phyloP scores from a whole-genome alignment of 331 rosid genomes.

The Quercus lobata region DNA sequence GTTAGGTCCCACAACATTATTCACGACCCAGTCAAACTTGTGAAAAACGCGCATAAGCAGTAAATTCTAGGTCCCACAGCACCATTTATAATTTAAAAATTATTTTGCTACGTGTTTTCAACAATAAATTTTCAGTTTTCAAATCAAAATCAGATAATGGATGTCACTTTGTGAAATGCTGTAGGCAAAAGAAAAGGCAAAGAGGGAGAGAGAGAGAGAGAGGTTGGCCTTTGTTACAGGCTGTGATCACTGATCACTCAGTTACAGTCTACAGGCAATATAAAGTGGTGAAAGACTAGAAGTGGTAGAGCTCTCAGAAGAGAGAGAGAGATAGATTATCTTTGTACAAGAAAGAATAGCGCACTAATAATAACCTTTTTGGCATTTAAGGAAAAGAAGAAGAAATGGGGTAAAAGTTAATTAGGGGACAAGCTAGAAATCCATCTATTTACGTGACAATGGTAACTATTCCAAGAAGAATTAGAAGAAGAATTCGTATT shows the following conservation, averaged over 20 bases:
- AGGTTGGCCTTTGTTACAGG: not conserved
- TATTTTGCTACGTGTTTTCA: too few relatives aligned
- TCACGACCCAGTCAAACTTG: fast-evolving
- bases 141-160: too few relatives aligned
- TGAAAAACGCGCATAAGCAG: too few relatives aligned
- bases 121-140: too few relatives aligned
- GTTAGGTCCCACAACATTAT: too few relatives aligned
- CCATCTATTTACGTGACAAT: not conserved
- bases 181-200: not conserved
- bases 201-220: not conserved
- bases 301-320: not conserved
- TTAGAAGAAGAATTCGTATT: not conserved
- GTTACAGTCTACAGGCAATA: not conserved
- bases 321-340: too few relatives aligned
- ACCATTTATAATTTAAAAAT: too few relatives aligned
- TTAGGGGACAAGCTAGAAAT: not conserved
- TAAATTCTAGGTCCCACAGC: too few relatives aligned
- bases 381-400: not conserved
- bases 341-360: too few relatives aligned
- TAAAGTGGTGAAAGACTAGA: not conserved
- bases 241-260: not conserved
- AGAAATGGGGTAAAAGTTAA: not conserved
- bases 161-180: not conserved
- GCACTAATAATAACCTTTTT: not conserved
- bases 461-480: not conserved